Evolutionary conservation across 306 rosid genomes (phyloP).

Genomic region (Cucurbita moschata): DNA sequence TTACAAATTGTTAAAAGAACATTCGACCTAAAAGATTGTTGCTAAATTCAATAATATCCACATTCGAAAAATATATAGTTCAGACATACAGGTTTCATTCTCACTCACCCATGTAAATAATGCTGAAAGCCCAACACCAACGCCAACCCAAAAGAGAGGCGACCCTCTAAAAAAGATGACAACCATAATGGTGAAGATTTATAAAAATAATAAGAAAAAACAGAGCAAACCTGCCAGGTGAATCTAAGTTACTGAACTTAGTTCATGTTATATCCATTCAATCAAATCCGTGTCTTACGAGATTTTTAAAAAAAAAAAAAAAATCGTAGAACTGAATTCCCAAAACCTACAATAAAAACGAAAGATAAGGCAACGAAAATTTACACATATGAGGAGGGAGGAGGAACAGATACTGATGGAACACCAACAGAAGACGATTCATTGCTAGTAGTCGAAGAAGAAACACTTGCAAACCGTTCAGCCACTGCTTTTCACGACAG

Average conservation of each 20-base stretch:
- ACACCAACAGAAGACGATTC: slow-evolving; percentile 66
- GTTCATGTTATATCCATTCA: neutral
- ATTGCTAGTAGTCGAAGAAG: slow-evolving; percentile 40
- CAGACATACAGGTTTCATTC: slow-evolving; percentile 16
- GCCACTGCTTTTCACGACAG: neutral
- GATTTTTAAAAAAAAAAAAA: neutral
- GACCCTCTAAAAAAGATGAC: slow-evolving; percentile 52
- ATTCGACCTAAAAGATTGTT: neutral
- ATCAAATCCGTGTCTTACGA: neutral
- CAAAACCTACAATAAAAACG: neutral
- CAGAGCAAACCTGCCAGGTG: neutral
- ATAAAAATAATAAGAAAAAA: too few relatives aligned
- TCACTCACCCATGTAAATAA: slow-evolving; percentile 89
- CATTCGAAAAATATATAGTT: neutral
- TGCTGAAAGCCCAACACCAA: slow-evolving; percentile 92
- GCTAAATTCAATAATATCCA: neutral
- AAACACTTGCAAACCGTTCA: slow-evolving; percentile 49
- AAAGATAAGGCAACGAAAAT: neutral
- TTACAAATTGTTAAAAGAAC: slow-evolving; percentile 19
- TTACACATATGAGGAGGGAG: slow-evolving; percentile 69
- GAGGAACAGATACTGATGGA: slow-evolving; percentile 48
- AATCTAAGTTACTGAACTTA: neutral
- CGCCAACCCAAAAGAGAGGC: slow-evolving; percentile 90
- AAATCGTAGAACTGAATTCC: neutral
- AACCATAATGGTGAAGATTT: neutral